Evolutionary conservation across 75 land plant species (phyloP), one percentile per base, ranked within the genome.

Genomic region (Pinus taeda): DNA sequence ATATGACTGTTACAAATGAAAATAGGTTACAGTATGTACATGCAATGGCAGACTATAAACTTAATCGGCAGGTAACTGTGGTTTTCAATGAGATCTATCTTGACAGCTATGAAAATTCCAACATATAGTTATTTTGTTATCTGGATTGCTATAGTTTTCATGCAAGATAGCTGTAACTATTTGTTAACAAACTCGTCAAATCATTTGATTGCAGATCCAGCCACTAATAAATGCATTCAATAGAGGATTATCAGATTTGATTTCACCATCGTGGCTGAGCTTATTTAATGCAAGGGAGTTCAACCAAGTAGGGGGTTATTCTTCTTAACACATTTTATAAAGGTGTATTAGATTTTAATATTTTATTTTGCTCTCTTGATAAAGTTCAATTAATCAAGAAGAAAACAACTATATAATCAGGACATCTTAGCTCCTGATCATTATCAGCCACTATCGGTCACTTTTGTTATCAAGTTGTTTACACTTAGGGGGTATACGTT

Each of bases 11-110:
- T 22, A 92, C 92, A 74, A 88, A 91, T 86, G 98, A 93, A 29
- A 96, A 96, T 76, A 96, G 92, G 80, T 78, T 93, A 76, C 98
- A 93, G 77, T 96, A 96, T 81, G 85, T 96, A 59, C 90, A 96
- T 86, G 98, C 97, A 21, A 88, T 96, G 76, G 94, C 98, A 37
- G 98, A 96, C 60, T 96, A 91, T 76, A 96, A 96, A 81, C 94
- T 96, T 20, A 96, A 96, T 65, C 90, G 92, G 4, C 96, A 93
- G 88, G 98, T 93, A 37, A 57, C 49, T 60, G 17, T 53, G 59
- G 26, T 21, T 56, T 78, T 42, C 26, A 42, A 29, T n/a, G 65
- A 30, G 15, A 22, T 49, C 57, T 56, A 30, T 67, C 39, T 20
- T 67, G 18, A 9, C 33, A n/a, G 36, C 49, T 37, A 1, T 37